Conservation (phyloP, 2,329 filamentous ascomycete genomes). For the Fusarium nurragi region DNA sequence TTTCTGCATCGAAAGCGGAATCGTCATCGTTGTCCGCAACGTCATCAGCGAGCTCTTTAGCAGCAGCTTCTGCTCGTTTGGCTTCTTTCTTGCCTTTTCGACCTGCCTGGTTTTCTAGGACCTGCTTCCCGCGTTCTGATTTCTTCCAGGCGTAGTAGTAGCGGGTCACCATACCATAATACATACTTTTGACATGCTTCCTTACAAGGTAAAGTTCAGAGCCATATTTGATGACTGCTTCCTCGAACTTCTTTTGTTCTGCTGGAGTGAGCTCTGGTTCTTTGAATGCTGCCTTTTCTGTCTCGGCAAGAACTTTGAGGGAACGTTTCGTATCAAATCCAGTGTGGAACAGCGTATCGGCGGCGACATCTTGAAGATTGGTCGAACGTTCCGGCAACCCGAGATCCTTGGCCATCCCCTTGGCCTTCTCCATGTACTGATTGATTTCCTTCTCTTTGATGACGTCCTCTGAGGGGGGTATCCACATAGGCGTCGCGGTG, state of each 20-base stretch:
- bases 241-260: conserved; percentile 91
- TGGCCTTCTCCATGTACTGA: conserved; percentile 78
- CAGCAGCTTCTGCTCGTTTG: conserved; percentile 74
- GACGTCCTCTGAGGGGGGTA: conserved; percentile 70
- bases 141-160: conserved; percentile 99
- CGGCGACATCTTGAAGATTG: conserved; percentile 86
- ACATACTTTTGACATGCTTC: conserved; percentile 84
- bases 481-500: conserved; percentile 81
- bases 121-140: conserved; percentile 80
- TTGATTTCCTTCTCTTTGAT: conserved; percentile 69
- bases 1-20: conserved; percentile 92
- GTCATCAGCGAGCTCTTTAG: conserved; percentile 85
- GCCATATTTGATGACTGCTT: conserved; percentile 87
- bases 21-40: conserved; percentile 93
- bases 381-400: conserved; percentile 80
- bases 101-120: conserved; percentile 90
- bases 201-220: conserved; percentile 88
- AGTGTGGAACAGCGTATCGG: conserved; percentile 76
- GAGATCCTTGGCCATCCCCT: conserved; percentile 69
- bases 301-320: conserved; percentile 72
- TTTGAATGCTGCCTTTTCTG: conserved; percentile 78
- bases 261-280: conserved; percentile 82
- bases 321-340: conserved; percentile 77
- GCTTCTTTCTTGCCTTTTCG: conserved; percentile 91
- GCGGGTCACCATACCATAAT: conserved; percentile 82